Percentiles rank a stretch among this genome's conserved stretches.
Conservation (phyloP, 768 basidiomycete species). For the Tulasnella sp. region DNA sequence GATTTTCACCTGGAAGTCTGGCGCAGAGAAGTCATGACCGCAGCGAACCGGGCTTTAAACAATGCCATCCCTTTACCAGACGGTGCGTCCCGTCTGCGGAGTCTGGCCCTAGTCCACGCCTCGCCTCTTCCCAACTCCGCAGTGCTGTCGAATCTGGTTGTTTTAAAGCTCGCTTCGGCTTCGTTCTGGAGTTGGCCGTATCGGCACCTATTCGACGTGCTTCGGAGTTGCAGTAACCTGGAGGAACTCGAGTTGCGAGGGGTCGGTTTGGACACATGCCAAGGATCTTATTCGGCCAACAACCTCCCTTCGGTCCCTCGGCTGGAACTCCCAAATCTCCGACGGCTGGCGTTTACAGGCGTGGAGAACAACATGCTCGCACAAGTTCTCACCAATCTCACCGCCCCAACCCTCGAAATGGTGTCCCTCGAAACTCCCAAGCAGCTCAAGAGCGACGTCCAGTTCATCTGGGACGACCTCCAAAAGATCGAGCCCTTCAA, state of each 20-base stretch:
- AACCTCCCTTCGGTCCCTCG: not conserved
- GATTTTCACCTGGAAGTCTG: not conserved
- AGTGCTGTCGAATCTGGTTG: not conserved
- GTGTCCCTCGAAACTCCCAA: not conserved
- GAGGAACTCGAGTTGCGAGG: not conserved
- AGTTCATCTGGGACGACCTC: not conserved
- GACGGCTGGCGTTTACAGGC: not conserved
- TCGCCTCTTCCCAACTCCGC: not conserved
- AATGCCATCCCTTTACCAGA: not conserved
- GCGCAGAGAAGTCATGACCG: not conserved
- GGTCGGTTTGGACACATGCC: not conserved
- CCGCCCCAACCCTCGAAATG: not conserved
- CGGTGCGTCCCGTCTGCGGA: not conserved
- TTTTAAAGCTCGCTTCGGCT: not conserved
- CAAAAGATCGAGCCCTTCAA: not conserved
- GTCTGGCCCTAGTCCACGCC: not conserved
- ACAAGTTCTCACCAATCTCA: not conserved
- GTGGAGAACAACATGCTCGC: not conserved
- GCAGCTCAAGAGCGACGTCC: not conserved
- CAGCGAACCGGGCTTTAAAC: not conserved
- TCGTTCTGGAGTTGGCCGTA: not conserved
- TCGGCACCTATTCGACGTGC: not conserved
- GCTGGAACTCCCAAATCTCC: not conserved
- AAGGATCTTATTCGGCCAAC: not conserved
- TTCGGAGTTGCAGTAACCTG: not conserved